A percentile compares a stretch with the other conserved stretches of the same genome.
Evolutionary conservation across 2,329 filamentous ascomycete genomes (phyloP).

Genomic region (Metarhizium sp.): DNA sequence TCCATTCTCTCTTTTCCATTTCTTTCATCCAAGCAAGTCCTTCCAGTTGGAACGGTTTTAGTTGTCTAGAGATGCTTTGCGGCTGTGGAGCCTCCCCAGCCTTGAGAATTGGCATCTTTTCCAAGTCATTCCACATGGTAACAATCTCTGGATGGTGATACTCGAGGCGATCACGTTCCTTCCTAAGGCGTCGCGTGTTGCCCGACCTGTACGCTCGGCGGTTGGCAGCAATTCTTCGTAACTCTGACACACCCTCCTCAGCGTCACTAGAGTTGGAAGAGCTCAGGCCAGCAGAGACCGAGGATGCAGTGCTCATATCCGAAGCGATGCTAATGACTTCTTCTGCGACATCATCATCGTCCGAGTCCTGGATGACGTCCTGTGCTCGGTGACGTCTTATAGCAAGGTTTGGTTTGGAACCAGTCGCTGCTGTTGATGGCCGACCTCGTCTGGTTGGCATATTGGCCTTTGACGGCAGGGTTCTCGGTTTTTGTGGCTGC

Average conservation of each 20-base stretch:
- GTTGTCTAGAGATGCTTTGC: constrained; percentile 63
- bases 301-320: constrained; percentile 3
- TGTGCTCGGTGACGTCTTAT: not conserved
- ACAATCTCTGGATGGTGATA: constrained; percentile 65
- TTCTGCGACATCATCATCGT: not conserved
- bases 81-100: constrained; percentile 43
- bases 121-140: constrained; percentile 77
- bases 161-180: constrained; percentile 60
- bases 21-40: constrained; percentile 89
- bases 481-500: not conserved
- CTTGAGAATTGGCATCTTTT: constrained; percentile 57
- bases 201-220: constrained; percentile 26
- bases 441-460: not conserved
- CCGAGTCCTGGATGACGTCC: not conserved
- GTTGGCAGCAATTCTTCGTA: constrained; percentile 13
- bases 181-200: constrained; percentile 19
- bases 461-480: not conserved
- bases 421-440: not conserved
- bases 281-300: constrained; percentile 3
- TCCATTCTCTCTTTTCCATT: constrained; percentile 80
- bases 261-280: constrained; percentile 14
- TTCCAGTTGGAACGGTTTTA: constrained; percentile 92
- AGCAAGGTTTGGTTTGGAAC: not conserved
- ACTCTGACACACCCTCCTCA: constrained; percentile 6
- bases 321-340: not conserved